Base-by-base conservation (phyloP, 371 early-diverging fungal species). In the Gilbertella persicaria region DNA sequence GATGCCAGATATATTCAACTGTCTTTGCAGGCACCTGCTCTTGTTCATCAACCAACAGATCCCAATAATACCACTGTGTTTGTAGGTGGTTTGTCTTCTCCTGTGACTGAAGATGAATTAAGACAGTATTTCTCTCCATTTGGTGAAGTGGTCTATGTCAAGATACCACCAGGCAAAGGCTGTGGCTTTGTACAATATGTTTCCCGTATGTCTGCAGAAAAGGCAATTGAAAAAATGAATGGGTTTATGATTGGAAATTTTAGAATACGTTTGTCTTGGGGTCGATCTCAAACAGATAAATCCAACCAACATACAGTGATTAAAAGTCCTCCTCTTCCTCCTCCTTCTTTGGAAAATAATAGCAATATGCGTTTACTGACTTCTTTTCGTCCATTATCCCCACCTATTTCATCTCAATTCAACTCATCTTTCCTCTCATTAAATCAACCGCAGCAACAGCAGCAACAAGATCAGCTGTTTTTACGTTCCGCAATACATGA, bases 11-110 rank as follows among this genome's bases (percentile, higher is more conserved):
- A 63, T 23, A 8, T 50, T 36, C 58, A 63, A 50, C 37, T 63
- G 38, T 64, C 67, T 44, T 69, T 70, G 41, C 73, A 74, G 25
- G 75, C 71, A 46, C 66, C 59, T 45, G 75, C 63, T 50, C 62
- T 61, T 5, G 67, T 65, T 21, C 73, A 76, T 36, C 82, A 79
- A 24, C 53, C 70, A 13, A 75, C 67, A 12, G 97, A 97, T 64
- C 94, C 94, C 33, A 86, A 73, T 67, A 95, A 94, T 68, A 95
- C 96, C 3, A 95, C 97, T 1, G 94, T 97, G 20, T 97, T 97
- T 78, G 93, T 97, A 4, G 97, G 97, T 10, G 95, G 94, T 3
- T 69, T 97, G 38, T 85, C 83, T 30, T 75, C 89, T 9, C 80
- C 85, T 29, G 87, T 89, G 20, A 78, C 83, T 35, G 95, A 95